Evolutionary conservation across 192 early-diverging fungal species (phyloP), one percentile per base, ranked within the genome.

Genomic region (Thoreauomyces humboldtii): DNA sequence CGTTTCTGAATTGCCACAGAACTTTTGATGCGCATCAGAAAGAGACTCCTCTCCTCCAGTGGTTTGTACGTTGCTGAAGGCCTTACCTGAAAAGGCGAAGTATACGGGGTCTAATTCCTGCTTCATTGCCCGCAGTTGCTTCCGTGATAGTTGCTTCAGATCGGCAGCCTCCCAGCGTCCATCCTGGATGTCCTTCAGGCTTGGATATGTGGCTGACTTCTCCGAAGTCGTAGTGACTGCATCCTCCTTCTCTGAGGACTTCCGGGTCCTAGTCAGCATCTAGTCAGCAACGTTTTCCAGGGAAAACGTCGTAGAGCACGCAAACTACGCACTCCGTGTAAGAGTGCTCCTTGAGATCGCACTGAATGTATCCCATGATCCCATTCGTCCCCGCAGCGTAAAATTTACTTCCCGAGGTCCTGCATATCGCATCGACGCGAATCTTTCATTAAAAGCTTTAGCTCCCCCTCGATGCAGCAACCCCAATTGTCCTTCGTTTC

Each of bases 341-440:
- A 4, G 75, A 59, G 65, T 94, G 88, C 4, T 78, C 47, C 0
- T 51, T 69, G 29, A 94, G 69, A 74, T 98, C 94, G 61, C 83
- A 83, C 69, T 95, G 95, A n/a, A 92, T 85, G 72, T 85, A 98
- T 11, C 93, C 93, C 59, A 80, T 81, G 38, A 88, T 75, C 7
- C 94, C 95, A 59, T 82, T 82, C 0, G 83, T 72, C 54, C 78
- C 86, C 24, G 88, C 84, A 12, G 76, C 74, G 73, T 88, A 92
- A 79, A 90, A 77, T 76, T 87, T 62, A 36, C 76, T 73, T 24
- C 65, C 56, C 19, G 73, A 76, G 53, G 53, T 56, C 31, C 88
- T 75, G 69, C 94, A 91, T 2, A 86, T 65, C 15, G 70, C 47
- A 47, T 95, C 80, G 22, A 90, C 61, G 7, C 79, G 77, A 7